These are phyloP conservation scores for Moesziomyces sp. DNA, from an alignment of 1,284 basidiomycete species.

Conservation along the genomic window DNA sequence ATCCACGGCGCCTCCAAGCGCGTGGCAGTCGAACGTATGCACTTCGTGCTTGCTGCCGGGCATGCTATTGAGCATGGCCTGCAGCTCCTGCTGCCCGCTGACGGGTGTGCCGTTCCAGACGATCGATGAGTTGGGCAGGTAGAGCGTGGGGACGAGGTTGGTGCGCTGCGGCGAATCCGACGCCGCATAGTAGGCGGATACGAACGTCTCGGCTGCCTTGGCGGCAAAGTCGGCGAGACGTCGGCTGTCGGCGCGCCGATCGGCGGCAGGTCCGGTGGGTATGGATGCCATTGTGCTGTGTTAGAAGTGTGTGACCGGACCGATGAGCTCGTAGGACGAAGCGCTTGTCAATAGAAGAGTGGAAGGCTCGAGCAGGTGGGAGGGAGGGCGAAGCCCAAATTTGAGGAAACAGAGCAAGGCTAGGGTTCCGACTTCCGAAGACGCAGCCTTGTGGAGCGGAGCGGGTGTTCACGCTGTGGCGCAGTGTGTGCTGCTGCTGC, in stretches of 20 bases:
- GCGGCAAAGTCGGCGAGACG: slow-evolving; percentile 56
- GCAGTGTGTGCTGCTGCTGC: no score
- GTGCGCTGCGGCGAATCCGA: slow-evolving; percentile 63
- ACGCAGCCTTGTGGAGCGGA: neutral
- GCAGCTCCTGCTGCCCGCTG: slow-evolving; percentile 57
- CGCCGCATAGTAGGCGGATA: slow-evolving; percentile 65
- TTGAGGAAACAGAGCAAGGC: neutral
- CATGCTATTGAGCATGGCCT: slow-evolving; percentile 59
- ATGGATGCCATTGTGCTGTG: slow-evolving; percentile 3
- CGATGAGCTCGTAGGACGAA: no score
- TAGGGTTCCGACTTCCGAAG: slow-evolving; percentile 19
- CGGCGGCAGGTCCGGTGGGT: neutral
- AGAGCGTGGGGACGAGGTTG: slow-evolving; percentile 62
- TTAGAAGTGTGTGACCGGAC: no score
- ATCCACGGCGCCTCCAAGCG: slow-evolving; percentile 54
- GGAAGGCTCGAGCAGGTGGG: neutral
- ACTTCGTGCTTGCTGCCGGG: slow-evolving; percentile 65
- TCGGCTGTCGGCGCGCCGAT: slow-evolving; percentile 34
- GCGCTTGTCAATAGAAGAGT: neutral
- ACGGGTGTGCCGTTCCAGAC: slow-evolving; percentile 67
- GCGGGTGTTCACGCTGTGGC: neutral
- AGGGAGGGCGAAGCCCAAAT: neutral
- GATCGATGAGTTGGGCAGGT: slow-evolving; percentile 61
- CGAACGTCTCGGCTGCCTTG: slow-evolving; percentile 64
- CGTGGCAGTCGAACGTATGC: slow-evolving; percentile 63